These are phyloP conservation scores for Neofusicoccum ribis DNA, from an alignment of 2,329 filamentous ascomycete genomes.

Conservation along the genomic window DNA sequence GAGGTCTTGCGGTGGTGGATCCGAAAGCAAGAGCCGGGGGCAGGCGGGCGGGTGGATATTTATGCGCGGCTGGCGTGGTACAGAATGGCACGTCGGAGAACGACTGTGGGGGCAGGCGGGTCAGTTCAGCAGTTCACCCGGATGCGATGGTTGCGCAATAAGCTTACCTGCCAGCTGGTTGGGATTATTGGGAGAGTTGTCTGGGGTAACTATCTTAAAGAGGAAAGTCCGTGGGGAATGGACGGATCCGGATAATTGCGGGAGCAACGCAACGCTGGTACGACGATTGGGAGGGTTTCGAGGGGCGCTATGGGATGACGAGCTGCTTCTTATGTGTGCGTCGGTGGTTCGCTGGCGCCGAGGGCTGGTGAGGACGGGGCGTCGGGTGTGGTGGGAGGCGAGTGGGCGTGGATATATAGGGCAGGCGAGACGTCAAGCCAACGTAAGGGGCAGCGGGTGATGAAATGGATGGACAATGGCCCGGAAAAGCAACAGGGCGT, in stretches of 20 bases:
- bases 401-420: not conserved
- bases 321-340: too few species aligned
- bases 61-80: not conserved
- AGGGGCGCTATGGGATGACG: too few species aligned
- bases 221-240: constrained; percentile 4
- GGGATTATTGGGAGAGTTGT: not conserved
- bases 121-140: constrained; percentile 2
- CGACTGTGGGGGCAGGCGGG: not conserved
- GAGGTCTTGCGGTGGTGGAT: not conserved
- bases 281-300: not conserved
- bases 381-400: not conserved
- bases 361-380: not conserved
- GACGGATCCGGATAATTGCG: not conserved
- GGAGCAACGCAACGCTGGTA: not conserved
- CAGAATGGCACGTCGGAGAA: not conserved
- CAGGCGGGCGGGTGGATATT: not conserved
- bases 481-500: not conserved
- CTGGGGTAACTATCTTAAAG: constrained; percentile 4
- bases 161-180: not conserved
- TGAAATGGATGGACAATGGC: not conserved
- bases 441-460: not conserved
- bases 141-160: constrained; percentile 15
- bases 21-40: not conserved
- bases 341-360: too few species aligned
- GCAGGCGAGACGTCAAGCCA: not conserved